These are phyloP conservation scores for Apiospora pterosperma DNA, from an alignment of 2,329 filamentous ascomycete species.

Conservation along the genomic window DNA sequence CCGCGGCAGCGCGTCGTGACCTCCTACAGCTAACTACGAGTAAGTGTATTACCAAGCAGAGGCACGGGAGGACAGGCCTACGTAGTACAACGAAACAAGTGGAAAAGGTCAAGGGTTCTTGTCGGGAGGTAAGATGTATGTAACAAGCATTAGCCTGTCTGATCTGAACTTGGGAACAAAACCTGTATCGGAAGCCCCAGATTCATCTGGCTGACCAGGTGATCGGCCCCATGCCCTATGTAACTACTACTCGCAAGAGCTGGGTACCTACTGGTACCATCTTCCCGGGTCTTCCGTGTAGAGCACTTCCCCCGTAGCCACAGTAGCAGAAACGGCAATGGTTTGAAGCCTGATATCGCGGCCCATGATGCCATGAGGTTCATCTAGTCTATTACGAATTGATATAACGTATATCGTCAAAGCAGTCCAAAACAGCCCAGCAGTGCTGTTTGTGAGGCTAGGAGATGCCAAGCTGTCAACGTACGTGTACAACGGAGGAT, in stretches of 20 bases:
- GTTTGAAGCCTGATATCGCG: background rate
- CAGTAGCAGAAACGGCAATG: background rate
- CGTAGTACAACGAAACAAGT: background rate
- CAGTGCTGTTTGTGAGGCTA: background rate
- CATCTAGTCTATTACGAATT: background rate
- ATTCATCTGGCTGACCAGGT: background rate
- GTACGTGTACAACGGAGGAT: slow-evolving; percentile 2
- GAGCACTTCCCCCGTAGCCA: background rate
- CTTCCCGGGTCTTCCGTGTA: background rate
- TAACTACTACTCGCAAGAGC: background rate
- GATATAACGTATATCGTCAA: background rate
- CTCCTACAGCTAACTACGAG: background rate
- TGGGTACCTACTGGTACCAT: background rate
- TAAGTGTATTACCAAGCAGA: background rate
- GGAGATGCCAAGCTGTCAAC: background rate
- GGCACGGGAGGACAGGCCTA: background rate
- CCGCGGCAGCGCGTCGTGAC: background rate
- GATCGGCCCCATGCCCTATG: too few species aligned
- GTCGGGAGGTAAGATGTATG: background rate
- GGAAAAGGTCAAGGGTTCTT: background rate
- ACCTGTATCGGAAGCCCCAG: background rate
- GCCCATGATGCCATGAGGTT: background rate
- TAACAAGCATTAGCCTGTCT: background rate
- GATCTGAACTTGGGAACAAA: background rate
- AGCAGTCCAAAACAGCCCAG: too few species aligned